phyloP scores from a whole-genome alignment of 1,284 basidiomycete species.

The Ceratobasidium papillatum region DNA sequence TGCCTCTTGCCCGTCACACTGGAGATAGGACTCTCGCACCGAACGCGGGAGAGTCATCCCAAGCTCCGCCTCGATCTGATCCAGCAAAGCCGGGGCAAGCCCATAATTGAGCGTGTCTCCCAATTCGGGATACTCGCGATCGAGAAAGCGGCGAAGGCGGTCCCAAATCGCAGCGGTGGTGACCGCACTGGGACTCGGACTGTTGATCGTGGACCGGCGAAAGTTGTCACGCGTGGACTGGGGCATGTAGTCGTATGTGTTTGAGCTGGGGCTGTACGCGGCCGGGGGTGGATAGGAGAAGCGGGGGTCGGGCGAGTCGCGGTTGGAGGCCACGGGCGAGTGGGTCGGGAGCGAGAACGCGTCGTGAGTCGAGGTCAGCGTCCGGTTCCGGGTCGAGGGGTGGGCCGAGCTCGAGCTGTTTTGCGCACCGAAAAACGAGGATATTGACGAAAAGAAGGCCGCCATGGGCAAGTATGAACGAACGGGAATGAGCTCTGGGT shows the following conservation, averaged over 20 bases:
- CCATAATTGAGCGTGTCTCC: conserved; percentile 91
- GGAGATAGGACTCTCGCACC: conserved; percentile 84
- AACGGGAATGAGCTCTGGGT: conserved; percentile 12
- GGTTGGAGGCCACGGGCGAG: conserved; percentile 61
- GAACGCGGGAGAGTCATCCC: conserved; percentile 80
- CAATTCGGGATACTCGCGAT: conserved; percentile 85
- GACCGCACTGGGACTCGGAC: conserved; percentile 50
- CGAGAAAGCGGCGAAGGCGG: conserved; percentile 78
- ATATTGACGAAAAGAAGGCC: conserved; percentile 12
- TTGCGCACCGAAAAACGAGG: conserved; percentile 30
- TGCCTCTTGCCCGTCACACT: conserved; percentile 86
- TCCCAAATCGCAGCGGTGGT: conserved; percentile 76
- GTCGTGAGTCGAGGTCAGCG: conserved; percentile 75
- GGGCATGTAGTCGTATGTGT: conserved; percentile 45
- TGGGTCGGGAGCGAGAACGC: conserved; percentile 79
- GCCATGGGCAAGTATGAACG: neutral
- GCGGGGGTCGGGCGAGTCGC: conserved; percentile 37
- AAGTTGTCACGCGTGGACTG: conserved; percentile 42
- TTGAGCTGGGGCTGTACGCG: conserved; percentile 36
- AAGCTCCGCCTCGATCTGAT: conserved; percentile 80
- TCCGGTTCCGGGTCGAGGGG: conserved; percentile 61
- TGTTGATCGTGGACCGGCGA: conserved; percentile 26
- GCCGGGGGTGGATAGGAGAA: conserved; percentile 46
- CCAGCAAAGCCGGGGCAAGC: conserved; percentile 76
- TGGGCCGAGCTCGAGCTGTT: conserved; percentile 1